Base-by-base conservation (phyloP, 2,329 filamentous ascomycete genomes). In the Lojkania enalia region DNA sequence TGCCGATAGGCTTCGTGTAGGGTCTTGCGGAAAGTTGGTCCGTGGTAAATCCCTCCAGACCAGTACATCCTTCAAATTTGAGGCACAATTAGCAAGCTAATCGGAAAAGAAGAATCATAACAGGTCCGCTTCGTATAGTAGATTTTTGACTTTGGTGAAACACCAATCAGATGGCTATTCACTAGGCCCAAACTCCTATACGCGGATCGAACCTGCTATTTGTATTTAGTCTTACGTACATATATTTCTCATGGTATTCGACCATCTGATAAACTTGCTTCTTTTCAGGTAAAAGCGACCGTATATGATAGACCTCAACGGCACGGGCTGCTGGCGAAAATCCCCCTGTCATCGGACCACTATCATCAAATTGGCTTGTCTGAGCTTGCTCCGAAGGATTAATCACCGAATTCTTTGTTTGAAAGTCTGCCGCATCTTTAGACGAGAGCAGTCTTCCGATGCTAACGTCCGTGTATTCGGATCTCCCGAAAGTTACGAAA, bases 31-130 rank as follows among this genome's bases (percentile, higher is more conserved):
- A 78, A 70, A 1, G 60, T 67, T 1, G 69, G 67, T 2, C 57
- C 63, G 43, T 72, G 64, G 32, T 63, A 66, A 3, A 71, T 58
- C n/a, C 65, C 69, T 38, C 71, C 69, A 16, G 62, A 64, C 70
- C 71, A n/a, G n/a, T n/a, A n/a, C n/a, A n/a, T n/a, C n/a, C n/a
- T n/a, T n/a, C n/a, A n/a, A n/a, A n/a, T n/a, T n/a, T n/a, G n/a
- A n/a, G n/a, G n/a, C n/a, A n/a, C n/a, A n/a, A n/a, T n/a, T n/a
- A n/a, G n/a, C n/a, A n/a, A n/a, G n/a, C n/a, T n/a, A n/a, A n/a
- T n/a, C n/a, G n/a, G n/a, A n/a, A n/a, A n/a, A n/a, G n/a, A n/a
- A n/a, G n/a, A n/a, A n/a, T n/a, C n/a, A n/a, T n/a, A n/a, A n/a
- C n/a, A n/a, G n/a, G n/a, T n/a, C n/a, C n/a, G n/a, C n/a, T n/a